Conservation (phyloP, 306 rosid genomes). For the Inga leiocalycina region DNA sequence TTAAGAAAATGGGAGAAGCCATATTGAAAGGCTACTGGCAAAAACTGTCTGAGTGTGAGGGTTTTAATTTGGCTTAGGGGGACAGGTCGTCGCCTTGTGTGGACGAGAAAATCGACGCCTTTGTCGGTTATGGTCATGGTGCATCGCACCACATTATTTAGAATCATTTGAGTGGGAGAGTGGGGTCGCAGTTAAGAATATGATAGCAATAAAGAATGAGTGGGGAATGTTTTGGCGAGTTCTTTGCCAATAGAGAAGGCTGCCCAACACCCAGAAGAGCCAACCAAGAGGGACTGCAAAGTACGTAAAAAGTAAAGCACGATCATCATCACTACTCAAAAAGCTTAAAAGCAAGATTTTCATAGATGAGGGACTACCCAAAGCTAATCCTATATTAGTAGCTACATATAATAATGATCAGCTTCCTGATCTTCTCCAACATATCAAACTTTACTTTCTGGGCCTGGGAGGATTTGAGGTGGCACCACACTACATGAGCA, state of each 20-base stretch:
- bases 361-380: background rate
- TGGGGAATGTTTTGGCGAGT: background rate
- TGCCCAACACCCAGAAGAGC: background rate
- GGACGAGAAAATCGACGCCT: slow-evolving; percentile 18
- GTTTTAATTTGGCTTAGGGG: background rate
- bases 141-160: background rate
- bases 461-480: background rate
- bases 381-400: background rate
- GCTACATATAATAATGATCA: background rate
- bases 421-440: background rate
- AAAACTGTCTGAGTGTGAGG: background rate
- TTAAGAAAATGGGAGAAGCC: background rate
- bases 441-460: background rate
- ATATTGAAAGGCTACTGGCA: background rate
- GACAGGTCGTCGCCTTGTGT: background rate
- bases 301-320: background rate
- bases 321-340: slow-evolving; percentile 9
- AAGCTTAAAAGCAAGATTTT: slow-evolving; percentile 16
- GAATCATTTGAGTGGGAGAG: background rate
- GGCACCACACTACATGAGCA: background rate
- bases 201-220: background rate
- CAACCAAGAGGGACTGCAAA: slow-evolving; percentile 40
- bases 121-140: slow-evolving; percentile 10
- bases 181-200: background rate
- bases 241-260: background rate